A percentile compares a stretch with the other conserved stretches of the same genome.
Conservation (phyloP, 805 yeast genomes). For the Candida pseudoglaebosa region DNA sequence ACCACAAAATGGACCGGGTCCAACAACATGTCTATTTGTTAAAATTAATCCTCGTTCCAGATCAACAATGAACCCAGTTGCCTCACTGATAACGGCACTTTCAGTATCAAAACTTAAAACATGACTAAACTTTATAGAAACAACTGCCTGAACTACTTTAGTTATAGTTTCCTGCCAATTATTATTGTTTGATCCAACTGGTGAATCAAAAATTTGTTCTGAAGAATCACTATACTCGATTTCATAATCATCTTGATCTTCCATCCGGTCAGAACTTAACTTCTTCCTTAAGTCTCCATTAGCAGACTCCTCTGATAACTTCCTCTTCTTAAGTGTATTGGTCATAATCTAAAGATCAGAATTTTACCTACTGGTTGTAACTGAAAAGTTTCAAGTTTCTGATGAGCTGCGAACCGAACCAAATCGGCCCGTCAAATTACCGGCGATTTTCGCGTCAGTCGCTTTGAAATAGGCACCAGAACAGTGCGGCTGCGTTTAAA, state of each 20-base stretch:
- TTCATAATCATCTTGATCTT: conserved; percentile 5
- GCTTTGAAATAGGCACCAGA: no score
- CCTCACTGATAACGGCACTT: conserved; percentile 74
- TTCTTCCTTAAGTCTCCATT: conserved; percentile 5
- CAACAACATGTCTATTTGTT: conserved; percentile 93
- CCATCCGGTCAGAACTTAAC: conserved; percentile 1
- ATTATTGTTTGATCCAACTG: conserved; percentile 12
- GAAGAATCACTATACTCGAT: conserved; percentile 12
- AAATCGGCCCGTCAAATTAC: background rate
- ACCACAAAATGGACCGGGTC: conserved; percentile 92
- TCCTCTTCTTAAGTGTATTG: conserved; percentile 9
- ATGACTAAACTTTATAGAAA: conserved; percentile 83
- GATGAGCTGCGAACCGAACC: background rate
- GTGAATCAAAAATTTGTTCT: conserved; percentile 13
- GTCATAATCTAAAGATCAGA: conserved; percentile 7
- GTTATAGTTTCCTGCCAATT: conserved; percentile 80
- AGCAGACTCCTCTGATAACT: conserved; percentile 7
- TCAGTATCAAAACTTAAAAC: conserved; percentile 88
- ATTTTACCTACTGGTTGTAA: background rate
- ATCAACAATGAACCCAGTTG: conserved; percentile 95
- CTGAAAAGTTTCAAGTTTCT: conserved; percentile 1
- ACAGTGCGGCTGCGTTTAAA: no score
- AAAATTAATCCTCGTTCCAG: conserved; percentile 74
- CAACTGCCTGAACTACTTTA: conserved; percentile 78
- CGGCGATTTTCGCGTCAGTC: background rate